Percentiles rank a stretch among this genome's conserved stretches.
Evolutionary conservation across 352 stramenopile genomes (phyloP).

Genomic region (Elongisporangium prolatum): DNA sequence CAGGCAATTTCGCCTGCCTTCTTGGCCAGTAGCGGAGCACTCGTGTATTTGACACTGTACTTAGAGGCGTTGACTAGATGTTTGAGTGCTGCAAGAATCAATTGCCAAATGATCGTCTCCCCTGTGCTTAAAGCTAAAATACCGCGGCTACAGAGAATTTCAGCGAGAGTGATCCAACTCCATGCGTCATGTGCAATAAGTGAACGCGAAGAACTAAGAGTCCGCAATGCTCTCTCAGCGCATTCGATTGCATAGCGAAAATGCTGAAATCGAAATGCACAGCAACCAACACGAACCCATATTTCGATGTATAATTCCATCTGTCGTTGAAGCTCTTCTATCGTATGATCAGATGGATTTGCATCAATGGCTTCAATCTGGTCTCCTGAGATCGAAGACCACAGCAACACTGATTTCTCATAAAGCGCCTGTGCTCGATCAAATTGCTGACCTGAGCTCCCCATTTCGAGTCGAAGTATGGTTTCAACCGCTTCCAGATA

Average conservation of each 20-base stretch:
- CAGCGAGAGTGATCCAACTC: conserved; percentile 68
- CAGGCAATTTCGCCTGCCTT: conserved; percentile 68
- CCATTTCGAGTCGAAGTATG: conserved; percentile 12
- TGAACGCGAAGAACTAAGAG: conserved; percentile 10
- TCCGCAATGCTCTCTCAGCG: conserved; percentile 29
- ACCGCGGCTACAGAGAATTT: conserved; percentile 47
- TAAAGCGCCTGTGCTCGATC: conserved; percentile 36
- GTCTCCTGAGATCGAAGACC: conserved; percentile 32
- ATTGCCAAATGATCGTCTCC: conserved; percentile 32
- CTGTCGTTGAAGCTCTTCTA: conserved; percentile 57
- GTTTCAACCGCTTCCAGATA: conserved; percentile 52
- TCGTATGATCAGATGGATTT: conserved; percentile 7
- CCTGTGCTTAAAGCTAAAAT: conserved; percentile 45
- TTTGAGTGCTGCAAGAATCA: conserved; percentile 42
- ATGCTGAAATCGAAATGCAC: conserved; percentile 46
- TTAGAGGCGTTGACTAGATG: conserved; percentile 51
- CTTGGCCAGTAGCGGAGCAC: conserved; percentile 18
- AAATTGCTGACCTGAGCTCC: conserved; percentile 14
- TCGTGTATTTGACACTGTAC: conserved; percentile 28
- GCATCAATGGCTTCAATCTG: conserved; percentile 24
- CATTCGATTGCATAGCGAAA: conserved; percentile 52
- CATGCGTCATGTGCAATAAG: conserved; percentile 28
- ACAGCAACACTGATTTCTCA: conserved; percentile 54
- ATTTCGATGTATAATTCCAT: conserved; percentile 65
- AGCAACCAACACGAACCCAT: conserved; percentile 62